These are phyloP conservation scores for Paspalum vaginatum DNA, from an alignment of 176 grass and related monocot species.

Conservation along the genomic window DNA sequence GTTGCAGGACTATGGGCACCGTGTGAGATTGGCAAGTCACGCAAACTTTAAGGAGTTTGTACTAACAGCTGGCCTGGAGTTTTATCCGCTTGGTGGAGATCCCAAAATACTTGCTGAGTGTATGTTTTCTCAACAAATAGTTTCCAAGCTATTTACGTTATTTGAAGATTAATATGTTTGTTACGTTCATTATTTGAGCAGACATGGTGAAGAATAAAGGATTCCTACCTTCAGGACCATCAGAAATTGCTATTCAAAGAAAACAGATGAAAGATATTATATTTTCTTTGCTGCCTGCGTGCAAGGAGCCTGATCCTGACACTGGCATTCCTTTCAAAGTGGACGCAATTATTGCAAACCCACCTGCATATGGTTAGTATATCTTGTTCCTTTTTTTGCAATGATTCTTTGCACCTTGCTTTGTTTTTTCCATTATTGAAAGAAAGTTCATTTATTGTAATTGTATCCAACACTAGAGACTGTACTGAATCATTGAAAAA, in stretches of 20 bases:
- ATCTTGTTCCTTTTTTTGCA: conserved; percentile 22
- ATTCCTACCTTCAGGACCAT: conserved; percentile 86
- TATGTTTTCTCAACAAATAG: conserved; percentile 26
- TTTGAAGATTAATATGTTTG: conserved; percentile 16
- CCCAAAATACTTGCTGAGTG: conserved; percentile 95
- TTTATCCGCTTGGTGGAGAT: conserved; percentile 93
- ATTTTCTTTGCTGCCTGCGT: conserved; percentile 81
- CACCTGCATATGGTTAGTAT: conserved; percentile 84
- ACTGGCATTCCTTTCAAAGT: conserved; percentile 71
- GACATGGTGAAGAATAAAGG: conserved; percentile 99
- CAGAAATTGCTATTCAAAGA: conserved; percentile 89
- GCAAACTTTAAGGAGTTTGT: conserved; percentile 98
- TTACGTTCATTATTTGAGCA: conserved; percentile 43
- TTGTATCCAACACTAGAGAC: not conserved
- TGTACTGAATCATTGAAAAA: not conserved
- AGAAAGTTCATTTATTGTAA: not conserved
- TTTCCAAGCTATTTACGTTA: conserved; percentile 8
- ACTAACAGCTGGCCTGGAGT: conserved; percentile 84
- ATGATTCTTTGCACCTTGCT: conserved; percentile 17
- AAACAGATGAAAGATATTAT: conserved; percentile 97
- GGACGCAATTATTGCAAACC: conserved; percentile 95
- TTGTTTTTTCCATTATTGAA: not conserved
- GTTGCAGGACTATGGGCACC: conserved; percentile 85
- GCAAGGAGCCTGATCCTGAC: conserved; percentile 75
- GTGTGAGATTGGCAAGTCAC: conserved; percentile 92